Percentiles rank a stretch among this genome's conserved stretches.
phyloP scores from a whole-genome alignment of 164 flowering plant species.

The Kalanchoe fedtschenkoi region DNA sequence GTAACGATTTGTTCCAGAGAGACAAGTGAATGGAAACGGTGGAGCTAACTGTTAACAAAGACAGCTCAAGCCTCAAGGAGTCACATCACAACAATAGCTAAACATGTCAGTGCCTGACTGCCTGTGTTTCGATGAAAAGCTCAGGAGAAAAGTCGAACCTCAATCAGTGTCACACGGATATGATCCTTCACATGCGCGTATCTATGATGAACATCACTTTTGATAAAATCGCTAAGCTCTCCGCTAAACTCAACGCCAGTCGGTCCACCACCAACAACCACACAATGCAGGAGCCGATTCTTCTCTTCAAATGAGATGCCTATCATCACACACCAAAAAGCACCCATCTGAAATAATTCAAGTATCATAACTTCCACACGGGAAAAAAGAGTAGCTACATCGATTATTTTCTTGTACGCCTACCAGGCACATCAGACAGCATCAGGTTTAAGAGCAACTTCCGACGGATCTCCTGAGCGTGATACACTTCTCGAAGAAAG shows the following conservation, averaged over 20 bases:
- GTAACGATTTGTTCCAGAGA: neutral
- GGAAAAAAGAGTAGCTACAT: neutral
- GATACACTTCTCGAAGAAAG: constrained; percentile 88
- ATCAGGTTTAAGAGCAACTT: constrained; percentile 86
- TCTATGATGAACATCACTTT: constrained; percentile 76
- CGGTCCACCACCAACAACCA: constrained; percentile 98
- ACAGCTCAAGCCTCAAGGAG: neutral
- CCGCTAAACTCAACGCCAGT: constrained; percentile 99
- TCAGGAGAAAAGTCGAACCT: constrained; percentile 53
- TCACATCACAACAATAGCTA: too few species aligned
- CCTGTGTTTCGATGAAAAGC: too few species aligned
- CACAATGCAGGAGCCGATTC: constrained; percentile 74
- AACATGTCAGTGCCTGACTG: too few species aligned
- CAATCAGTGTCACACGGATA: constrained; percentile 83
- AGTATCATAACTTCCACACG: neutral
- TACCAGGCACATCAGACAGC: constrained; percentile 91
- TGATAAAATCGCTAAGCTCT: constrained; percentile 95
- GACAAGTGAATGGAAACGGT: neutral
- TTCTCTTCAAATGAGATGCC: constrained; percentile 85
- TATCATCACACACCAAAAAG: constrained; percentile 19
- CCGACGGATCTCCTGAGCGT: constrained; percentile 92
- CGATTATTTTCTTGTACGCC: neutral
- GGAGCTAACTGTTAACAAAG: neutral
- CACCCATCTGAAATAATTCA: too few species aligned
- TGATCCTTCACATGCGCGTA: constrained; percentile 88